phyloP scores from a whole-genome alignment of 2,329 filamentous ascomycete species.

The Phaeophleospora eucalypticola region DNA sequence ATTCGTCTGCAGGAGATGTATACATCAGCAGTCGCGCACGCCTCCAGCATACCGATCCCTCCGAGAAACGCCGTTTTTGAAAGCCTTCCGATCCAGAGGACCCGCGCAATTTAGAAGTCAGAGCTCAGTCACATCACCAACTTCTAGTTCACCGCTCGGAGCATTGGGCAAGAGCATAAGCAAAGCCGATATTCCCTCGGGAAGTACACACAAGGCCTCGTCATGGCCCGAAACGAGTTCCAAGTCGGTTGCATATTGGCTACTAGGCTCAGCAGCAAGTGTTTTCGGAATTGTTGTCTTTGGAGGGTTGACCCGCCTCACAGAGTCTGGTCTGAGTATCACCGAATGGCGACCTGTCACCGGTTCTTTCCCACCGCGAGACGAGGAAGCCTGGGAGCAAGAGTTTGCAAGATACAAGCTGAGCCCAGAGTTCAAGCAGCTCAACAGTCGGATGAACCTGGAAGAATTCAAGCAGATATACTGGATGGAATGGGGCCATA shows the following conservation, averaged over 20 bases:
- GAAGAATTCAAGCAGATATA: constrained; percentile 98
- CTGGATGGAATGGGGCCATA: constrained; percentile 98
- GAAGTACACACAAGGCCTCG: constrained; percentile 8
- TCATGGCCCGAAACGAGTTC: constrained; percentile 47
- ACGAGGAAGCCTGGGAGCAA: constrained; percentile 75
- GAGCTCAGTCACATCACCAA: constrained; percentile 18
- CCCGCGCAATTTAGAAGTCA: constrained; percentile 20
- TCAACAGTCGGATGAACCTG: constrained; percentile 91
- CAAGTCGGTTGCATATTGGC: constrained; percentile 83
- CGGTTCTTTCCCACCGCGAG: constrained; percentile 79
- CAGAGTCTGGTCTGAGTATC: constrained; percentile 94
- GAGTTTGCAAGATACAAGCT: constrained; percentile 91
- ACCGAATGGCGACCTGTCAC: constrained; percentile 99
- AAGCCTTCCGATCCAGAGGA: constrained; percentile 30
- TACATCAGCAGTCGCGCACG: constrained; percentile 26
- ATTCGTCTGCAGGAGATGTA: constrained; percentile 32
- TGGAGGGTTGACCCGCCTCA: constrained; percentile 86
- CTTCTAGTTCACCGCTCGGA: constrained; percentile 26
- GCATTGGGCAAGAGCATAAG: constrained; percentile 31
- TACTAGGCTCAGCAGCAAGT: constrained; percentile 82
- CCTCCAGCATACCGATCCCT: constrained; percentile 21
- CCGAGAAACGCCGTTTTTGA: constrained; percentile 33
- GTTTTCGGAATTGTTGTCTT: constrained; percentile 97
- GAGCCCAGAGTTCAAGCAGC: constrained; percentile 84
- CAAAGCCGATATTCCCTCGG: constrained; percentile 5